Conservation (phyloP, 75 land plant genomes). For the Pseudotsuga menziesii region DNA sequence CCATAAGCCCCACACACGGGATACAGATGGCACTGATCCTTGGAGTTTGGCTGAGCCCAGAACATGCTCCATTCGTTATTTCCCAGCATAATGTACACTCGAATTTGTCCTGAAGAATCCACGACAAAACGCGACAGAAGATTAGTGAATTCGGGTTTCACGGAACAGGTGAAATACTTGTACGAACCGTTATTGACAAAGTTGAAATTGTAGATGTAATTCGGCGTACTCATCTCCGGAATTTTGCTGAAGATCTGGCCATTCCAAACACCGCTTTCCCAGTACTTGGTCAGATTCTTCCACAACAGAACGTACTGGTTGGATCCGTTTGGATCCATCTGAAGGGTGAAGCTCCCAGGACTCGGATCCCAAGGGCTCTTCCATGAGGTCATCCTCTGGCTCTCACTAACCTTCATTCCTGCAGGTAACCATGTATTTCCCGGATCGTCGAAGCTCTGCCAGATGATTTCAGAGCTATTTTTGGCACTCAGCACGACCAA, state of each 20-base stretch:
- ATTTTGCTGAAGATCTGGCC: neutral
- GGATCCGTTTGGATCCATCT: neutral
- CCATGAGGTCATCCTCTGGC: slow-evolving; percentile 19
- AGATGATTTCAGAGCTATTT: neutral
- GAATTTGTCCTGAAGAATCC: no score
- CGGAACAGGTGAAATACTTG: no score
- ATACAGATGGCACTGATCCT: no score
- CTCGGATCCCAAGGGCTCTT: slow-evolving; percentile 15
- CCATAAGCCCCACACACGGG: no score
- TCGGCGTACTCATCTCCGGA: neutral
- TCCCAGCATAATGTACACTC: no score
- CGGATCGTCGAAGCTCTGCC: slow-evolving; percentile 23
- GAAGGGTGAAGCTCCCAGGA: slow-evolving; percentile 14
- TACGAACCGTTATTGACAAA: neutral
- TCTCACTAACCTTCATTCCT: slow-evolving; percentile 19
- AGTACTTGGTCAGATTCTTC: neutral
- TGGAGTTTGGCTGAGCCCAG: no score
- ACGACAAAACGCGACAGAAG: neutral
- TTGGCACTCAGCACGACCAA: neutral
- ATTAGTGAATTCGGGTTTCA: neutral
- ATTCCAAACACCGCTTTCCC: neutral
- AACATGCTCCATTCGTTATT: no score
- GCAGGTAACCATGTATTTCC: slow-evolving; percentile 23
- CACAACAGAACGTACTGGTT: neutral
- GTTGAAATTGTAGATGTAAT: neutral